Evolutionary conservation across 441 rosid species (phyloP), one percentile per base, ranked within the genome.

Genomic region (Populus trichocarpa): DNA sequence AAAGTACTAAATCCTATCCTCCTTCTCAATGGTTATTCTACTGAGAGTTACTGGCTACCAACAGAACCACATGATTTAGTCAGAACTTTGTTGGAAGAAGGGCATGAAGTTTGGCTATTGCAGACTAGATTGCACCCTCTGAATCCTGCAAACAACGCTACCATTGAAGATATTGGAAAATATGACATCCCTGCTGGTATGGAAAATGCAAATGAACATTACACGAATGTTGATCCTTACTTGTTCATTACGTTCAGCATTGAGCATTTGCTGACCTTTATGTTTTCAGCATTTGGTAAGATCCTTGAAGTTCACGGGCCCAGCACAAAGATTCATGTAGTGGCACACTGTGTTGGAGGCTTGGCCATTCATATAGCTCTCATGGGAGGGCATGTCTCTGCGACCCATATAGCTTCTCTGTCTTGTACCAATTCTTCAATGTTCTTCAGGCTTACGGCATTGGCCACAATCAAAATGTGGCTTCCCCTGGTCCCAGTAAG

Each of bases 391-490:
- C 80, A 84, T 71, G 32, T 88, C 59, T 80, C 84, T 72, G 80
- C 88, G 50, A 65, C 74, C 18, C 75, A 33, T 22, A 77, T 88
- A 76, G 86, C 90, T 66, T 88, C 88, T 33, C 36, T 88, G 22
- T 78, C 87, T 69, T 88, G 89, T 71, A 86, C 82, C 11, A 88
- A 83, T 82, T 84, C 89, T 67, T 86, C 90, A 40, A 88, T 88
- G 89, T 88, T 84, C 87, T 88, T 88, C 84, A 86, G 82, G 84
- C 81, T 88, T 2, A 61, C 38, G 35, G 35, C 84, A 71, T 74
- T 78, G 42, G n/a, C 85, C 68, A 68, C 20, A 64, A 73, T 86
- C 76, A 88, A 88, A 78, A 83, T 86, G 89, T 86, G 86, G 87
- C 83, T 86, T 81, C 89, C 89, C 18, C 64, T 87, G 65, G 32